Evolutionary conservation across 306 rosid species (phyloP).

Genomic region (Castanopsis chinensis): DNA sequence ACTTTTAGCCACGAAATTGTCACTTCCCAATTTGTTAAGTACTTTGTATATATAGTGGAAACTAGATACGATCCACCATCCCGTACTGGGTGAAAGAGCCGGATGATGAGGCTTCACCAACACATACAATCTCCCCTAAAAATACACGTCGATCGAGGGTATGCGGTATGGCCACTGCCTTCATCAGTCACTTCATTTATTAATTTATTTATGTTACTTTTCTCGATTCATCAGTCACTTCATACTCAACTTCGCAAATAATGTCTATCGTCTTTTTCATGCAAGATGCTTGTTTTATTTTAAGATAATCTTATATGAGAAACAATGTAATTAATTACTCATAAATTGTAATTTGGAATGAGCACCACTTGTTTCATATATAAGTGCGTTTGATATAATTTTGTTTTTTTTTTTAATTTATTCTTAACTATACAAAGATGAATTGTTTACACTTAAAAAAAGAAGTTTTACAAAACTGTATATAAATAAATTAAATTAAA

Average conservation of each 20-base stretch:
- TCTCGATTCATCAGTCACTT: neutral
- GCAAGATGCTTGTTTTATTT: too few relatives aligned
- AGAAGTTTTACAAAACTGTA: too few relatives aligned
- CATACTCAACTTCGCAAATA: neutral
- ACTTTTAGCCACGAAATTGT: neutral
- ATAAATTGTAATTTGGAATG: too few relatives aligned
- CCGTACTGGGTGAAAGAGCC: neutral
- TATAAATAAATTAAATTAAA: too few relatives aligned
- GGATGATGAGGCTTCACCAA: neutral
- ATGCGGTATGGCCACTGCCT: neutral
- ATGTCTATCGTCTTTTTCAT: too few relatives aligned
- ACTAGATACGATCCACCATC: neutral
- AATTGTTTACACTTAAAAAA: too few relatives aligned
- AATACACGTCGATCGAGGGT: neutral
- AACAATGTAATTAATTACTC: too few relatives aligned
- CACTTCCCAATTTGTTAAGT: neutral
- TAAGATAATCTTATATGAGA: too few relatives aligned
- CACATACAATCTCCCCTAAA: neutral
- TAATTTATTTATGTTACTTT: neutral
- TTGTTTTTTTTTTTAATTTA: accelerated
- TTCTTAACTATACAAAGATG: too few relatives aligned
- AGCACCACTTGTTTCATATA: too few relatives aligned
- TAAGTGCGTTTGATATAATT: too few relatives aligned
- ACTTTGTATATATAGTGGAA: neutral
- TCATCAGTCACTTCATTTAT: neutral